Conservation (phyloP, 768 basidiomycete species). For the Gloeopeniophorella convolvens region DNA sequence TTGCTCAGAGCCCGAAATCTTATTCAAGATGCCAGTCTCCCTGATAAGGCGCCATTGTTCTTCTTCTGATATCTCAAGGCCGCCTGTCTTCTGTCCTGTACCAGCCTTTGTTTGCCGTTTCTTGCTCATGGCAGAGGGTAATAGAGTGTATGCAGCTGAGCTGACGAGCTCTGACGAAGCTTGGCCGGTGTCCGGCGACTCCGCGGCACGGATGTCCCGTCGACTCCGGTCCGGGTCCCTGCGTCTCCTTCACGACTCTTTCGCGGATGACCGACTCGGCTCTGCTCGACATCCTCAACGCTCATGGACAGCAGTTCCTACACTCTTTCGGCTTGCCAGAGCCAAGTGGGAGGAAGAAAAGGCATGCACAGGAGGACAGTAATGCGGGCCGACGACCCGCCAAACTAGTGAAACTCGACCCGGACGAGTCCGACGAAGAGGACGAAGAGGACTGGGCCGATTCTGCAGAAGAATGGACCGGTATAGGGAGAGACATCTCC, state of each 20-base stretch:
- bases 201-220: background rate
- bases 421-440: background rate
- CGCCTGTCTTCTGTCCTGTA: background rate
- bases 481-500: constrained; percentile 24
- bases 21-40: constrained; percentile 35
- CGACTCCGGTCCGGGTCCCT: background rate
- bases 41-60: constrained; percentile 18
- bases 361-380: background rate
- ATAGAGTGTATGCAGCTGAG: background rate
- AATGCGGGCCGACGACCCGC: background rate
- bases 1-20: constrained; percentile 20
- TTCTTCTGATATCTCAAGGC: constrained; percentile 15
- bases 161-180: background rate
- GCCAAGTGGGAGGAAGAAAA: constrained; percentile 22
- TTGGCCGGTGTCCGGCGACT: background rate
- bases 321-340: constrained; percentile 31
- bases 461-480: constrained; percentile 38
- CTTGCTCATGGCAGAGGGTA: constrained; percentile 6
- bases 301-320: constrained; percentile 43
- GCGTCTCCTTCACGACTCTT: background rate
- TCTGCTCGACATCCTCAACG: constrained; percentile 37
- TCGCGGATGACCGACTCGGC: constrained; percentile 23
- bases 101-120: background rate
- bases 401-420: constrained; percentile 4
- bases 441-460: background rate